Percentiles rank a stretch among this genome's conserved stretches.
Conservation (phyloP, 2,329 filamentous ascomycete genomes). For the Ilyonectria sp. region DNA sequence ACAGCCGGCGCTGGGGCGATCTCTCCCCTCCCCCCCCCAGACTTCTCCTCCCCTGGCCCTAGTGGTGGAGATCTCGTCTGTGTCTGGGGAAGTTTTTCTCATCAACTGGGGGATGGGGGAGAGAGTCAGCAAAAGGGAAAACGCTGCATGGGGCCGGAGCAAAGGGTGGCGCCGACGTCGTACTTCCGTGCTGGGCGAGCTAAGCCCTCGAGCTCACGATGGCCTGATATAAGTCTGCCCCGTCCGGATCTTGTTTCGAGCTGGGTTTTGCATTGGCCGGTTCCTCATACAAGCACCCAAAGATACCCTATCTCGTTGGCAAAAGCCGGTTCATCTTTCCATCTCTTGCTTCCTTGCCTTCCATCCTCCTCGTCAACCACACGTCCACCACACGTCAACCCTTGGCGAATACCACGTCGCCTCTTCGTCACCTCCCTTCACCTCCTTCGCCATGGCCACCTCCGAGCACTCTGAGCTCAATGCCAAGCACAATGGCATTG, state of each 20-base stretch:
- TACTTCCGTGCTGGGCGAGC: constrained; percentile 34
- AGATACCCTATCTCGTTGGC: constrained; percentile 33
- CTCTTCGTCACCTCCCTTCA: neutral
- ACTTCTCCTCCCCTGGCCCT: constrained; percentile 42
- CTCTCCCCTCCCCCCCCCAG: constrained; percentile 25
- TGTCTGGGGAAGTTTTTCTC: constrained; percentile 14
- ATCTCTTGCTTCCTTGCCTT: constrained; percentile 7
- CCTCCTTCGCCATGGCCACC: constrained; percentile 41
- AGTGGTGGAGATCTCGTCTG: constrained; percentile 45
- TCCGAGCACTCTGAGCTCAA: constrained; percentile 46
- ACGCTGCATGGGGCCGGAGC: constrained; percentile 42
- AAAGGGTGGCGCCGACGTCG: constrained; percentile 46
- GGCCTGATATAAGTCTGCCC: constrained; percentile 43
- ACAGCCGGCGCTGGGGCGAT: constrained; percentile 41
- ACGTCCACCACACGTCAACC: neutral
- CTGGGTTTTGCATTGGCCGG: constrained; percentile 35
- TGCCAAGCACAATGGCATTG: constrained; percentile 41
- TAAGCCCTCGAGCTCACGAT: constrained; percentile 24
- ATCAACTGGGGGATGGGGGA: constrained; percentile 31
- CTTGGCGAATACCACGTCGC: constrained; percentile 2
- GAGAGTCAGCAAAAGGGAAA: constrained; percentile 19
- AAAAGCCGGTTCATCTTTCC: constrained; percentile 8
- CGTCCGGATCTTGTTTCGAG: constrained; percentile 30
- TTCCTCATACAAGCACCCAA: constrained; percentile 28
- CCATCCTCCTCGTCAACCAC: neutral